Percentiles rank a stretch among this genome's conserved stretches.
phyloP scores from a whole-genome alignment of 1,284 basidiomycete genomes.

The Malassezia globosa region DNA sequence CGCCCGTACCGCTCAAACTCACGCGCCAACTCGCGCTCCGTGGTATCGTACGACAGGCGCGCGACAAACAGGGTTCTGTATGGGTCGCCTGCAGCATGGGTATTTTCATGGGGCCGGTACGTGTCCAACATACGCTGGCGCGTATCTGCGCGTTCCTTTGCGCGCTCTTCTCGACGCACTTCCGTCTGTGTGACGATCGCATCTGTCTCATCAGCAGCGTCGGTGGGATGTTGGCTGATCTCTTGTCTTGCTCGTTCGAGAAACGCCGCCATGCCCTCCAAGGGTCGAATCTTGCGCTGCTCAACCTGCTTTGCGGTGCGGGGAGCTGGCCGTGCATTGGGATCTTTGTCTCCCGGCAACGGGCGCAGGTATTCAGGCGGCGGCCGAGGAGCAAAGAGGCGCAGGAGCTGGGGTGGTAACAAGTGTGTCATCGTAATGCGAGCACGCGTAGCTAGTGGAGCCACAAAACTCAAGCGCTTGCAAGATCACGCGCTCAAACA shows the following conservation, averaged over 20 bases:
- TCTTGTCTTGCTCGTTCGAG: conserved; percentile 37
- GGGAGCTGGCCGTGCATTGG: conserved; percentile 17
- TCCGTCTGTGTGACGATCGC: conserved; percentile 28
- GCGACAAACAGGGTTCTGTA: conserved; percentile 98
- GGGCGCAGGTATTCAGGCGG: conserved; percentile 28
- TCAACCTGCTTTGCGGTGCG: conserved; percentile 16
- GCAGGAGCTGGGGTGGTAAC: conserved; percentile 38
- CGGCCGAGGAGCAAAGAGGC: conserved; percentile 41
- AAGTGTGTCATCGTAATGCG: conserved; percentile 45
- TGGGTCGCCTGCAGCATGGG: conserved; percentile 89
- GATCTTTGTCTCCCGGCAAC: conserved; percentile 25
- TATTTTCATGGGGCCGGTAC: conserved; percentile 83
- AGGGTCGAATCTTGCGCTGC: conserved; percentile 22
- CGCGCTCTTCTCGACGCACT: conserved; percentile 23
- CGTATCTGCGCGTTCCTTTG: conserved; percentile 15
- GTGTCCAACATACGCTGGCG: conserved; percentile 17
- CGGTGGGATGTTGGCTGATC: conserved; percentile 30
- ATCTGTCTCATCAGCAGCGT: conserved; percentile 29
- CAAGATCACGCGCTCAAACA: neutral
- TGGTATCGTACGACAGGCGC: conserved; percentile 77
- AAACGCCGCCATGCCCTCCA: conserved; percentile 33
- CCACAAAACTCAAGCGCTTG: neutral
- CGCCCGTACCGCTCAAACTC: conserved; percentile 93
- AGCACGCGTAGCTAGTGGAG: no score
- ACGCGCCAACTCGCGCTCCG: conserved; percentile 76